These are phyloP conservation scores for Phytophthora rubi DNA, from an alignment of 352 stramenopile species.

Conservation along the genomic window DNA sequence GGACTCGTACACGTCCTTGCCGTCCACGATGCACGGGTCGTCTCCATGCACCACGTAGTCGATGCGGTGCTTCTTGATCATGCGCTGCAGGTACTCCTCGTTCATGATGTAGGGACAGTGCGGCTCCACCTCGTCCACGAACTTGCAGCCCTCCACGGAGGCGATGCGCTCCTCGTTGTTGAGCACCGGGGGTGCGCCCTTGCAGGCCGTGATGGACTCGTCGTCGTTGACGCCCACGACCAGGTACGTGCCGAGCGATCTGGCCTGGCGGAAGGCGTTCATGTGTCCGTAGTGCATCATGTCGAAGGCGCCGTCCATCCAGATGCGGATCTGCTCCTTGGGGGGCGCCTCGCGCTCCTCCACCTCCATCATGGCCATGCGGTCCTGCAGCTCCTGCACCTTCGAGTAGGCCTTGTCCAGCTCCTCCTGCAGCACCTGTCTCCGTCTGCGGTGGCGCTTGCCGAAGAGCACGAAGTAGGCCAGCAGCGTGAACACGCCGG, in stretches of 20 bases:
- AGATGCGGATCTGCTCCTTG: conserved; percentile 96
- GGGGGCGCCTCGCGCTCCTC: conserved; percentile 62
- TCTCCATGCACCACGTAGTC: conserved; percentile 99
- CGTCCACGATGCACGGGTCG: conserved; percentile 99
- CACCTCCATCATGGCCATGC: conserved; percentile 84
- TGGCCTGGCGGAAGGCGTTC: conserved; percentile 98
- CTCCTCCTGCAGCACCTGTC: conserved; percentile 74
- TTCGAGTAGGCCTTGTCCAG: conserved; percentile 81
- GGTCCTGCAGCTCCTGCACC: conserved; percentile 86
- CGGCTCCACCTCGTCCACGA: conserved; percentile 97
- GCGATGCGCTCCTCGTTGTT: conserved; percentile 96
- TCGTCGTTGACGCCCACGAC: conserved; percentile 99
- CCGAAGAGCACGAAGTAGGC: conserved; percentile 91
- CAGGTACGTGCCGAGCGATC: conserved; percentile 96
- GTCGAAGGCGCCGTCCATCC: conserved; percentile 99
- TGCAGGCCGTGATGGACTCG: conserved; percentile 97
- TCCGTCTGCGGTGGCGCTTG: conserved; percentile 79
- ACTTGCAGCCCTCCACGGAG: conserved; percentile 98
- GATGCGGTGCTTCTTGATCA: conserved; percentile 98
- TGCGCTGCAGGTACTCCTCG: conserved; percentile 96
- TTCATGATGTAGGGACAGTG: conserved; percentile 99
- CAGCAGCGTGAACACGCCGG: conserved; percentile 81
- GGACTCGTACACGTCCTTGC: conserved; percentile 98
- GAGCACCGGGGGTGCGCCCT: conserved; percentile 95
- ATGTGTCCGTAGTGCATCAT: conserved; percentile 99